phyloP scores from a whole-genome alignment of 2,329 filamentous ascomycete genomes.

The Phialophora verrucosa region DNA sequence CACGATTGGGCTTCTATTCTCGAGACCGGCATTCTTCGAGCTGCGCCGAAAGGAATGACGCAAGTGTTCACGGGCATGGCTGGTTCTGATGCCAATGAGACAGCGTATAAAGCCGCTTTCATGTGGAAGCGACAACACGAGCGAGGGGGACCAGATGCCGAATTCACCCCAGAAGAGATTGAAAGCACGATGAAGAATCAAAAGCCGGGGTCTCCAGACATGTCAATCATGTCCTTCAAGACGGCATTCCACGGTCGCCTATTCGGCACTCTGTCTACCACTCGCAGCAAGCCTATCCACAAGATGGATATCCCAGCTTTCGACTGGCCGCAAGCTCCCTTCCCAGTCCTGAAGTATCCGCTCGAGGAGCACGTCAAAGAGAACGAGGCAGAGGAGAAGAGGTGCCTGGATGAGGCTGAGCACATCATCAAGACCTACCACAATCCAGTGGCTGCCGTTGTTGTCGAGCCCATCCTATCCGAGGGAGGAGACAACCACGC shows the following conservation, averaged over 20 bases:
- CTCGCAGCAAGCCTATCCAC: conserved; percentile 90
- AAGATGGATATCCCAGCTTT: conserved; percentile 95
- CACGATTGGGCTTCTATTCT: conserved; percentile 82
- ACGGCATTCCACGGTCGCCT: conserved; percentile 88
- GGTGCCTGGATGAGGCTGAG: conserved; percentile 82
- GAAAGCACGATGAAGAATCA: conserved; percentile 79
- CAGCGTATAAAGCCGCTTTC: conserved; percentile 93
- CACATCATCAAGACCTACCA: conserved; percentile 78
- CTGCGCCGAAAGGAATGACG: conserved; percentile 80
- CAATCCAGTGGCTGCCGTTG: conserved; percentile 77
- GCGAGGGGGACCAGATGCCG: conserved; percentile 76
- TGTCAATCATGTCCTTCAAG: conserved; percentile 89
- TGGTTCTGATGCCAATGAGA: conserved; percentile 91
- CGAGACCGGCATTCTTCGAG: conserved; percentile 77
- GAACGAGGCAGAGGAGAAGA: conserved; percentile 80
- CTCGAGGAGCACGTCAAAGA: conserved; percentile 78
- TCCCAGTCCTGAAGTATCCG: conserved; percentile 85
- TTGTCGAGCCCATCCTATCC: conserved; percentile 90
- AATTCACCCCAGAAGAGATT: conserved; percentile 80
- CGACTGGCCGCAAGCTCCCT: conserved; percentile 90
- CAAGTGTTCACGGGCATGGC: conserved; percentile 91
- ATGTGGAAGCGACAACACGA: conserved; percentile 86
- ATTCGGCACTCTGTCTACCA: conserved; percentile 85
- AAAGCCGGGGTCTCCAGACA: conserved; percentile 74
- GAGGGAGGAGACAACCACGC: conserved; percentile 96